A percentile compares a stretch with the other conserved stretches of the same genome.
Conservation (phyloP, 1,139 yeast genomes). For the Petasospora rhodanensis region DNA sequence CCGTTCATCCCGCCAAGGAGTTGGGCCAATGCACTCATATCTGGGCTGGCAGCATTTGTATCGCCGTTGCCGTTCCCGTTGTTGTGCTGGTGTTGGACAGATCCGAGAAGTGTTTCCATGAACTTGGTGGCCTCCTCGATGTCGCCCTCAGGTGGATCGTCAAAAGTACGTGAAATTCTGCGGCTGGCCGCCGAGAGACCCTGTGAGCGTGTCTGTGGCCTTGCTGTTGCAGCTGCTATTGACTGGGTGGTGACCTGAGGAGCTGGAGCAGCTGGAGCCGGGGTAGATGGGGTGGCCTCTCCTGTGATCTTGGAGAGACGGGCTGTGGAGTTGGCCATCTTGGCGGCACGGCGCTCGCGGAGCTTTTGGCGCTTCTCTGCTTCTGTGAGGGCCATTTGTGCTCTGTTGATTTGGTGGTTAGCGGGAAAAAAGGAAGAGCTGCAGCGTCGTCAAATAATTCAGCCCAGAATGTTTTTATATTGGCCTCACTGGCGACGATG, state of each 20-base stretch:
- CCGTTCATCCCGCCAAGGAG: too few relatives aligned
- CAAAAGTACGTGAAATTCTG: slow-evolving; percentile 25
- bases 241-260: too few relatives aligned
- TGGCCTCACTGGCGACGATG: too few relatives aligned
- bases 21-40: too few relatives aligned
- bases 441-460: not conserved
- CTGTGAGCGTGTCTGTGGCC: slow-evolving; percentile 1
- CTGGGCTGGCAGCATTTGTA: too few relatives aligned
- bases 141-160: slow-evolving; percentile 10
- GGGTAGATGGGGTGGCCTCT: slow-evolving; percentile 15
- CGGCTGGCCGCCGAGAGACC: slow-evolving; percentile 8
- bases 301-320: slow-evolving; percentile 52
- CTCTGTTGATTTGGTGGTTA: not conserved
- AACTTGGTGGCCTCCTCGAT: slow-evolving; percentile 23
- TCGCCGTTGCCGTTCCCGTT: too few relatives aligned
- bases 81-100: slow-evolving; percentile 13
- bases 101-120: slow-evolving; percentile 16
- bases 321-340: slow-evolving; percentile 53
- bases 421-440: not conserved
- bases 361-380: slow-evolving; percentile 60
- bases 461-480: too few relatives aligned
- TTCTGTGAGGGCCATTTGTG: slow-evolving; percentile 30
- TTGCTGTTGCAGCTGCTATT: not conserved
- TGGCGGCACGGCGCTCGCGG: slow-evolving; percentile 69
- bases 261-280: not conserved